These are phyloP conservation scores for Colletotrichum godetiae DNA, from an alignment of 2,329 filamentous ascomycete species.

Conservation along the genomic window DNA sequence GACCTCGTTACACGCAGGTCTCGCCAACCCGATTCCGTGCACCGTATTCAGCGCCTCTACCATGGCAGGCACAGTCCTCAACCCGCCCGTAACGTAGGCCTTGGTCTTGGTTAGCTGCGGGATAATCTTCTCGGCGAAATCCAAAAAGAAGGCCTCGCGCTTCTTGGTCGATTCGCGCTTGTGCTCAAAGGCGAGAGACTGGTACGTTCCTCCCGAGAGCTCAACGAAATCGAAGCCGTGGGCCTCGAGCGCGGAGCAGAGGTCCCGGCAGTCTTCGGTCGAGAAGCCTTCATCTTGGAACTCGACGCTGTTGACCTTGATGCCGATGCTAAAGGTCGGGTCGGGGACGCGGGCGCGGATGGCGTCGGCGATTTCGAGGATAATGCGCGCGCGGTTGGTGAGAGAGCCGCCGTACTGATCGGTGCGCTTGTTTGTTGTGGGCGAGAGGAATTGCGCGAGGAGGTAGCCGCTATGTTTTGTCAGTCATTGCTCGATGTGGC, in stretches of 20 bases:
- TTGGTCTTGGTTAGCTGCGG: slow-evolving; percentile 60
- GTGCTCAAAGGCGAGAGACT: slow-evolving; percentile 62
- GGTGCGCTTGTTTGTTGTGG: slow-evolving; percentile 54
- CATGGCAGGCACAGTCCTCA: slow-evolving; percentile 67
- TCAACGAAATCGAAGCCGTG: slow-evolving; percentile 68
- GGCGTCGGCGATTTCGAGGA: slow-evolving; percentile 57
- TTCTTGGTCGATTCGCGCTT: slow-evolving; percentile 65
- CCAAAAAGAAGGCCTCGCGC: slow-evolving; percentile 70
- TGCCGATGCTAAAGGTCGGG: slow-evolving; percentile 57
- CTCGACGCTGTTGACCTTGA: slow-evolving; percentile 70
- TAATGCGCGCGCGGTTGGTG: slow-evolving; percentile 58
- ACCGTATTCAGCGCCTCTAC: slow-evolving; percentile 66
- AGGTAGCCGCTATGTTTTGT: slow-evolving; percentile 52
- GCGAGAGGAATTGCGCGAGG: slow-evolving; percentile 55
- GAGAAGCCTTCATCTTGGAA: slow-evolving; percentile 65
- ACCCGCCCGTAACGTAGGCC: slow-evolving; percentile 69
- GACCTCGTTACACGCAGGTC: slow-evolving; percentile 48
- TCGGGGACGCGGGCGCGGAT: slow-evolving; percentile 45
- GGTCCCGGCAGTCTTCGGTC: slow-evolving; percentile 60
- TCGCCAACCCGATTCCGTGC: slow-evolving; percentile 68
- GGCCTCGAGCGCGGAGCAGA: slow-evolving; percentile 59
- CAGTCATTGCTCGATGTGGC: too few species aligned
- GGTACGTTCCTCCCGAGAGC: slow-evolving; percentile 70
- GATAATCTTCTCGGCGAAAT: slow-evolving; percentile 66
- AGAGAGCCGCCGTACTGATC: slow-evolving; percentile 60